Conservation (phyloP, 2,329 filamentous ascomycete genomes). For the Gyromitra esculenta region DNA sequence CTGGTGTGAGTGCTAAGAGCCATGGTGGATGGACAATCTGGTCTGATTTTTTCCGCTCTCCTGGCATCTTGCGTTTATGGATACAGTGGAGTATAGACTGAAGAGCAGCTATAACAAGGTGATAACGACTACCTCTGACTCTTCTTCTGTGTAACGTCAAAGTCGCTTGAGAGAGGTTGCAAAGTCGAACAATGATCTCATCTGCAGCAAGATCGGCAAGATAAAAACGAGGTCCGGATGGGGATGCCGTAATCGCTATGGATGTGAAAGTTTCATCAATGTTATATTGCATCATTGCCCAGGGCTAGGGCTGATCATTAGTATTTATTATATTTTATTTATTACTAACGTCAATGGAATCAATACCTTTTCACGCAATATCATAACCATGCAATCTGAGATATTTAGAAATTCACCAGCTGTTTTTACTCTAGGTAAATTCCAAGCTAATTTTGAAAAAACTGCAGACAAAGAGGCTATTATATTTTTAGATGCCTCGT, state of each 20-base stretch:
- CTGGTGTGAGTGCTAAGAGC: conserved; percentile 1
- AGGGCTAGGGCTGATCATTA: conserved; percentile 31
- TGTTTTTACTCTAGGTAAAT: conserved; percentile 41
- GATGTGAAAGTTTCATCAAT: conserved; percentile 52
- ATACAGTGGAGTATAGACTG: conserved; percentile 51
- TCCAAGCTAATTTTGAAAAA: conserved; percentile 42
- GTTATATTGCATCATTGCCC: conserved; percentile 53
- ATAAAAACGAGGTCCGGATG: conserved; percentile 44
- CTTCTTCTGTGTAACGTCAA: conserved; percentile 50
- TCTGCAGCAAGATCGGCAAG: conserved; percentile 15
- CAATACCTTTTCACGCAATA: conserved; percentile 47
- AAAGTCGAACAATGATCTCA: conserved; percentile 44
- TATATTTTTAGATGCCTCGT: conserved; percentile 6
- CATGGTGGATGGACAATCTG: conserved; percentile 51
- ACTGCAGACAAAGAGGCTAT: conserved; percentile 27
- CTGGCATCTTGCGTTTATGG: conserved; percentile 39
- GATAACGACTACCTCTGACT: conserved; percentile 53
- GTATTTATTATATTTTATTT: background rate
- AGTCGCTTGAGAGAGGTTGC: conserved; percentile 26
- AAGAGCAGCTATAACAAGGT: conserved; percentile 51
- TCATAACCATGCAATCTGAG: conserved; percentile 39
- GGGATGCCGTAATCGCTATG: conserved; percentile 44
- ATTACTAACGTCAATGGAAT: background rate
- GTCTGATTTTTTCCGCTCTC: conserved; percentile 50
- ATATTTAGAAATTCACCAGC: conserved; percentile 44